A percentile compares a stretch with the other conserved stretches of the same genome.
Conservation (phyloP, 2,329 filamentous ascomycete genomes). For the Davidsoniella virescens region DNA sequence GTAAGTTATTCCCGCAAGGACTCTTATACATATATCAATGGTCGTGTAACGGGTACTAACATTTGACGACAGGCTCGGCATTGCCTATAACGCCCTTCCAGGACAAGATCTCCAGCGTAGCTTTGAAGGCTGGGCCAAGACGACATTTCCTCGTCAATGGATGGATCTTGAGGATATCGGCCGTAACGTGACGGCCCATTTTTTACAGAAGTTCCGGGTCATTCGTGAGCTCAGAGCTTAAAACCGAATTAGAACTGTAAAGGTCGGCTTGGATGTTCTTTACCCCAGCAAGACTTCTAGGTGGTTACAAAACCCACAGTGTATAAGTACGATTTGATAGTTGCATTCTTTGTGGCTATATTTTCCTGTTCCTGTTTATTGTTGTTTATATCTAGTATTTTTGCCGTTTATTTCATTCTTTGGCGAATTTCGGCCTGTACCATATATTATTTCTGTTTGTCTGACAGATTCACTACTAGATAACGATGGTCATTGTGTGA, state of each 20-base stretch:
- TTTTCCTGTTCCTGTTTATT: too few relatives aligned
- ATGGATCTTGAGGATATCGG: conserved; percentile 41
- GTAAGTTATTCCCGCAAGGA: conserved; percentile 33
- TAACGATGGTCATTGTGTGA: too few relatives aligned
- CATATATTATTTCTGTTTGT: too few relatives aligned
- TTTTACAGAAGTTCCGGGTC: conserved; percentile 33
- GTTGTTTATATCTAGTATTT: too few relatives aligned
- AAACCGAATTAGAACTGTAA: conserved; percentile 15
- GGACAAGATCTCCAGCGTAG: conserved; percentile 47
- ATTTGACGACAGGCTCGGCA: conserved; percentile 42
- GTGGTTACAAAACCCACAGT: too few relatives aligned
- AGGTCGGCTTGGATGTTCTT: not conserved
- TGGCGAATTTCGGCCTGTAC: too few relatives aligned
- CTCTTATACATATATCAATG: not conserved
- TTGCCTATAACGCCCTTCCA: conserved; percentile 59
- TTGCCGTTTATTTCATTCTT: too few relatives aligned
- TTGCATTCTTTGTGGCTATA: too few relatives aligned
- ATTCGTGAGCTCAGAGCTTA: conserved; percentile 31
- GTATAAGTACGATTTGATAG: too few relatives aligned
- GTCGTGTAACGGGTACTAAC: not conserved
- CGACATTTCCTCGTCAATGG: conserved; percentile 55
- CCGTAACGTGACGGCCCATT: conserved; percentile 27
- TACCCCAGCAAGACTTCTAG: not conserved
- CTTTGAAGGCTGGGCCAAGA: conserved; percentile 59
- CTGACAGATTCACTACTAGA: too few relatives aligned